phyloP scores from a whole-genome alignment of 805 yeast species.

The Teunomyces pallodes region DNA sequence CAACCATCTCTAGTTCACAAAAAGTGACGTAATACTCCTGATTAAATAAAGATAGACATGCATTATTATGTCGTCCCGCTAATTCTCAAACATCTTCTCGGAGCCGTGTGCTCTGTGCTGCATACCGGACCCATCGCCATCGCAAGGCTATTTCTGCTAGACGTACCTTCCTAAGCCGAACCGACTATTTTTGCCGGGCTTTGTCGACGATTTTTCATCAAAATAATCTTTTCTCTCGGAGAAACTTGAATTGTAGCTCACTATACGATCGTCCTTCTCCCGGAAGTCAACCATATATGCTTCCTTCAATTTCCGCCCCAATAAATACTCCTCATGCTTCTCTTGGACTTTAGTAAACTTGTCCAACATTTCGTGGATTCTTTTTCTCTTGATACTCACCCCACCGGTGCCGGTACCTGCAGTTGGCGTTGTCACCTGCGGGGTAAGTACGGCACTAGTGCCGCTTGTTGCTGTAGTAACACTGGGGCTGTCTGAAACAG shows the following conservation, averaged over 20 bases:
- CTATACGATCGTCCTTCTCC: slow-evolving; percentile 6
- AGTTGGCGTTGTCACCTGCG: slow-evolving; percentile 20
- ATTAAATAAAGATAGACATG: no score
- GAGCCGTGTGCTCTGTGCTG: no score
- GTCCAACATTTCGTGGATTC: slow-evolving; percentile 42
- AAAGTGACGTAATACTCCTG: no score
- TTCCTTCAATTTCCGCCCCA: slow-evolving; percentile 10
- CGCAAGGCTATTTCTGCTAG: neutral
- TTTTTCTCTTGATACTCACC: slow-evolving; percentile 30
- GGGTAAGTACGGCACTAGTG: slow-evolving; percentile 8
- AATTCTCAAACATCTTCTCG: no score
- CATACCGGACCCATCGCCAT: no score
- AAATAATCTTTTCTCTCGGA: slow-evolving; percentile 12
- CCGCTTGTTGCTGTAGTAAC: slow-evolving; percentile 17
- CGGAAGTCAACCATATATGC: slow-evolving; percentile 1
- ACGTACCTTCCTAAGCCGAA: neutral
- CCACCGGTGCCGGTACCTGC: slow-evolving; percentile 15
- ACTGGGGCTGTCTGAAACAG: slow-evolving; percentile 43
- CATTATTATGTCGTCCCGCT: no score
- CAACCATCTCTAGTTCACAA: no score
- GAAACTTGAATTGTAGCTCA: slow-evolving; percentile 9
- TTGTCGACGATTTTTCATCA: neutral
- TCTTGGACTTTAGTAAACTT: slow-evolving; percentile 37
- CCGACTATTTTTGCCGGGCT: neutral
- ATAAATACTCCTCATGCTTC: slow-evolving; percentile 22